phyloP scores from a whole-genome alignment of 352 stramenopile genomes.

The Phytophthora sp. region DNA sequence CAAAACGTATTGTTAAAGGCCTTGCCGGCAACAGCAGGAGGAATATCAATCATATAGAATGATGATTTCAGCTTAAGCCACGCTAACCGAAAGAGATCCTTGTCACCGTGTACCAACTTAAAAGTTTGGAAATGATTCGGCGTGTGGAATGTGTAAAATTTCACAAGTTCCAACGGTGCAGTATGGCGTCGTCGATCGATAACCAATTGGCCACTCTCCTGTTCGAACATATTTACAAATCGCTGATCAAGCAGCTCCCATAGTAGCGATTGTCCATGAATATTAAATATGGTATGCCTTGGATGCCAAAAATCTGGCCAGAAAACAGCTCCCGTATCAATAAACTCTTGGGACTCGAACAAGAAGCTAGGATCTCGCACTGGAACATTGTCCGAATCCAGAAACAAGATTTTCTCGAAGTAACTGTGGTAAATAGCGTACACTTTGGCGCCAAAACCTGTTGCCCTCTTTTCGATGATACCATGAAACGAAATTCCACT shows the following conservation, averaged over 20 bases:
- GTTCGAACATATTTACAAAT: slow-evolving; percentile 72
- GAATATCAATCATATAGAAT: slow-evolving; percentile 54
- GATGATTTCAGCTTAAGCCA: slow-evolving; percentile 55
- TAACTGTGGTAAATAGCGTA: slow-evolving; percentile 56
- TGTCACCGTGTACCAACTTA: slow-evolving; percentile 56
- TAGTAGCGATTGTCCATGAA: slow-evolving; percentile 54
- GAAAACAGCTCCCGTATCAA: slow-evolving; percentile 57
- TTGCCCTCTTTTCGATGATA: slow-evolving; percentile 43
- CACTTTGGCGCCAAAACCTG: slow-evolving; percentile 58
- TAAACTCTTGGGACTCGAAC: slow-evolving; percentile 50
- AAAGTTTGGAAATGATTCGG: slow-evolving; percentile 42
- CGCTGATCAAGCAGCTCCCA: slow-evolving; percentile 56
- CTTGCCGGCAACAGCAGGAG: slow-evolving; percentile 50
- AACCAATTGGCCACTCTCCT: slow-evolving; percentile 69
- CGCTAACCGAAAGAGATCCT: slow-evolving; percentile 65
- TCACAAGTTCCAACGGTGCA: slow-evolving; percentile 38
- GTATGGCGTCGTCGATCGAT: slow-evolving; percentile 49
- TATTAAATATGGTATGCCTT: slow-evolving; percentile 64
- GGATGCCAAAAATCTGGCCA: slow-evolving; percentile 82
- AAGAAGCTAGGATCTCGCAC: slow-evolving; percentile 64
- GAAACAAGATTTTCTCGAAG: slow-evolving; percentile 56
- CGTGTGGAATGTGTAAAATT: slow-evolving; percentile 52
- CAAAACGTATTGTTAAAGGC: slow-evolving; percentile 53
- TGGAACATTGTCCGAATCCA: slow-evolving; percentile 68
- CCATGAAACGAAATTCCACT: slow-evolving; percentile 22